Evolutionary conservation across 495 filamentous ascomycete species (phyloP).

Genomic region (Penicillium verhagenii): DNA sequence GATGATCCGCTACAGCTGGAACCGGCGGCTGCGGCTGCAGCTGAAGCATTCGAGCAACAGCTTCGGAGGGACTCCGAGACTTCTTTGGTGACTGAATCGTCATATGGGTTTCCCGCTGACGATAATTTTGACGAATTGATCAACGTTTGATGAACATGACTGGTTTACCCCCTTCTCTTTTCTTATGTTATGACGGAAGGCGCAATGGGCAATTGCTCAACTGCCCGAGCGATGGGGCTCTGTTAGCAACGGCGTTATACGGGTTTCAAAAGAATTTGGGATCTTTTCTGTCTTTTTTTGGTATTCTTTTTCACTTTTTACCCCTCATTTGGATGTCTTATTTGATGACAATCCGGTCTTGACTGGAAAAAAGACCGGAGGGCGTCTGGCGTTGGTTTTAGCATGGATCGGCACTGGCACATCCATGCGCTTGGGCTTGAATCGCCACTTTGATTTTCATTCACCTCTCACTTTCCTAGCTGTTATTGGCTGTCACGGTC

Average conservation of each 20-base stretch:
- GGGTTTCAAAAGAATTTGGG: background rate
- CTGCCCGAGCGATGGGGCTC: slow-evolving; percentile 3
- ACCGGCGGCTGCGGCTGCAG: slow-evolving; percentile 9
- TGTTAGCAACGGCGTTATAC: slow-evolving; percentile 9
- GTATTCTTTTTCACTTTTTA: background rate
- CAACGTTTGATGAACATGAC: slow-evolving; percentile 21
- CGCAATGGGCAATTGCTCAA: background rate
- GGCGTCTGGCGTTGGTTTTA: slow-evolving; percentile 18
- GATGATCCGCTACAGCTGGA: slow-evolving; percentile 35
- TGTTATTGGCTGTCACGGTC: background rate
- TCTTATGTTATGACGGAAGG: background rate
- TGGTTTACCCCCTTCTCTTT: too few relatives aligned
- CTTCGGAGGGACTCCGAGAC: slow-evolving; percentile 32
- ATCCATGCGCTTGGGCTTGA: background rate
- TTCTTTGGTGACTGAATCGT: slow-evolving; percentile 27
- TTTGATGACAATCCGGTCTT: slow-evolving; percentile 16
- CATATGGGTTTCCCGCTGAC: slow-evolving; percentile 33
- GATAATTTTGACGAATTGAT: slow-evolving; percentile 37
- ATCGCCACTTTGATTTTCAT: background rate
- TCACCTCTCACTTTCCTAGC: background rate
- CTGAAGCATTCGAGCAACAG: slow-evolving; percentile 28
- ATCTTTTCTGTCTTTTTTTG: background rate
- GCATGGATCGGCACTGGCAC: background rate
- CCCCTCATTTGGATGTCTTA: background rate
- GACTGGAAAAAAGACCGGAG: slow-evolving; percentile 11